phyloP scores from a whole-genome alignment of 805 yeast species.

The Barnettozyma vustinii region DNA sequence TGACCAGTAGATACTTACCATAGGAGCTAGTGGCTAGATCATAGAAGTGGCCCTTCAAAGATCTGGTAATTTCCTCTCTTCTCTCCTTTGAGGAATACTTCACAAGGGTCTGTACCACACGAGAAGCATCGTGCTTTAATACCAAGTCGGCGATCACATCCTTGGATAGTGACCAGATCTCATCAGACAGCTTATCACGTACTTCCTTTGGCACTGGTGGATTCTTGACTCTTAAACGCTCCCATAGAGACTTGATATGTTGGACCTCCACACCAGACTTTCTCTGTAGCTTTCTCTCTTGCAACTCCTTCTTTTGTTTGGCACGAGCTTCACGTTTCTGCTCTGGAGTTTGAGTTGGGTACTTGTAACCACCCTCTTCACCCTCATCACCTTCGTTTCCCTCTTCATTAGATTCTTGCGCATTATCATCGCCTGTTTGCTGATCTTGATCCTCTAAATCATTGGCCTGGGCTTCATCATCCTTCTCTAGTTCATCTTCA shows the following conservation, averaged over 20 bases:
- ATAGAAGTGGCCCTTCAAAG: conserved; percentile 72
- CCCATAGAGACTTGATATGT: conserved; percentile 85
- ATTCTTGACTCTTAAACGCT: conserved; percentile 75
- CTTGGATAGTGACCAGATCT: conserved; percentile 78
- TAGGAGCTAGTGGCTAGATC: conserved; percentile 86
- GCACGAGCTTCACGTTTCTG: conserved; percentile 61
- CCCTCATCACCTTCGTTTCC: conserved; percentile 23
- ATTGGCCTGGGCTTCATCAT: conserved; percentile 25
- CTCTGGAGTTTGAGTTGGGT: conserved; percentile 25
- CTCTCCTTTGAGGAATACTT: conserved; percentile 79
- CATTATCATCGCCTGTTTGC: conserved; percentile 15
- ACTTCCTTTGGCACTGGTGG: conserved; percentile 75
- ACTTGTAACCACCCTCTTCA: conserved; percentile 22
- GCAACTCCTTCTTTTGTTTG: conserved; percentile 71
- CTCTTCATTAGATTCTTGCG: conserved; percentile 20
- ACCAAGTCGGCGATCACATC: conserved; percentile 80
- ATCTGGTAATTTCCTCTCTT: conserved; percentile 60
- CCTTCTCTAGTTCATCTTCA: conserved; percentile 27
- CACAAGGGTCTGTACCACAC: conserved; percentile 91
- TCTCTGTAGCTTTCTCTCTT: conserved; percentile 82
- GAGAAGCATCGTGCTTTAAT: conserved; percentile 91
- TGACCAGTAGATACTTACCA: conserved; percentile 87
- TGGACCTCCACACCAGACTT: conserved; percentile 85
- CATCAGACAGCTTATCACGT: conserved; percentile 72
- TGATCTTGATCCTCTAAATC: conserved; percentile 24